A percentile compares a stretch with the other conserved stretches of the same genome.
Evolutionary conservation across 768 basidiomycete species (phyloP).

Genomic region (Lepiota brunneoincarnata): DNA sequence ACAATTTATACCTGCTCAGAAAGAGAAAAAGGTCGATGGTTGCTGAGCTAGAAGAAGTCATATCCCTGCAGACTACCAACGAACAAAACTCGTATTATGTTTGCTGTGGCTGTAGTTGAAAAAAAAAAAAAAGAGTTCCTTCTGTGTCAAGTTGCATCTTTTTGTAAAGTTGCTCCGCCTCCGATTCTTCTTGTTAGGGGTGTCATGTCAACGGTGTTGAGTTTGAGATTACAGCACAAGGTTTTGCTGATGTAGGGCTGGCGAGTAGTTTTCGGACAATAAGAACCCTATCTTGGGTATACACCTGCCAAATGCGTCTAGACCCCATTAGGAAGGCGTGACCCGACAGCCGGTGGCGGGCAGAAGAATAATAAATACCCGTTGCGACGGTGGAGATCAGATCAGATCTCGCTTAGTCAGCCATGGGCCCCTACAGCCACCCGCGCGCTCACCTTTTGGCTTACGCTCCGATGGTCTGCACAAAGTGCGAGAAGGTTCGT

Average conservation of each 20-base stretch:
- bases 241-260: slow-evolving; percentile 35
- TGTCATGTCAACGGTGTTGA: slow-evolving; percentile 56
- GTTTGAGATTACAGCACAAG: slow-evolving; percentile 34
- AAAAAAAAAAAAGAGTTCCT: slow-evolving; percentile 12
- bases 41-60: slow-evolving; percentile 37
- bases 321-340: slow-evolving; percentile 33
- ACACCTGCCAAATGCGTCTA: slow-evolving; percentile 34
- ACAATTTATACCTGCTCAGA: slow-evolving; percentile 48
- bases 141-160: slow-evolving; percentile 43
- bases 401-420: slow-evolving; percentile 16
- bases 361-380: slow-evolving; percentile 34
- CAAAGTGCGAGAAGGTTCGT: slow-evolving; percentile 76
- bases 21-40: slow-evolving; percentile 43
- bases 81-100: slow-evolving; percentile 41
- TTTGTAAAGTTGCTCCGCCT: slow-evolving; percentile 40
- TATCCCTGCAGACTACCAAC: slow-evolving; percentile 34
- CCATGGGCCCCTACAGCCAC: slow-evolving; percentile 11
- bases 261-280: slow-evolving; percentile 44
- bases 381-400: slow-evolving; percentile 37
- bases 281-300: slow-evolving; percentile 44
- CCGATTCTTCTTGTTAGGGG: slow-evolving; percentile 37
- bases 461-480: slow-evolving; percentile 63
- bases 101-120: slow-evolving; percentile 28
- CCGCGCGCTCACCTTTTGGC: slow-evolving; percentile 15
- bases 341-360: slow-evolving; percentile 26